phyloP scores from a whole-genome alignment of 83 land plant species.

The Picea engelmannii region DNA sequence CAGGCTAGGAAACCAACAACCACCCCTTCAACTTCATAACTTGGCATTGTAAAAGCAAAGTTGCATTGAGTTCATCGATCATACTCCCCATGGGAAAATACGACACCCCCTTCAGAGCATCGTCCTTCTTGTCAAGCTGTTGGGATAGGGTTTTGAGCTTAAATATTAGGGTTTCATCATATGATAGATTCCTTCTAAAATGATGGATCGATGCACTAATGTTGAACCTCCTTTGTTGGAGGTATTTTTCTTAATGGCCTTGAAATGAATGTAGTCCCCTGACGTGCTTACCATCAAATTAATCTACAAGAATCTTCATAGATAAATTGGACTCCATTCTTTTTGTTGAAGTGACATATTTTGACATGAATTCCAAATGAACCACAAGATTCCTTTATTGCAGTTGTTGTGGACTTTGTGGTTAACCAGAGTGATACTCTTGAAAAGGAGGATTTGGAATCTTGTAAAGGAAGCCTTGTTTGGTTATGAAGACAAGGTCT shows the following conservation, averaged over 20 bases:
- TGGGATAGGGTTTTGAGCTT: slow-evolving; percentile 60
- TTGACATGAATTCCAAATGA: no score
- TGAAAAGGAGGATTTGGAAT: slow-evolving; percentile 40
- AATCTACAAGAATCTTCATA: no score
- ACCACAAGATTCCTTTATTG: no score
- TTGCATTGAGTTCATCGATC: slow-evolving; percentile 55
- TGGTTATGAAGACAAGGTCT: slow-evolving; percentile 35
- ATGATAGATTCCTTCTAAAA: slow-evolving; percentile 50
- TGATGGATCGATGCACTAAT: slow-evolving; percentile 10
- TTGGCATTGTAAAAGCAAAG: slow-evolving; percentile 49
- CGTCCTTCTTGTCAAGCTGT: slow-evolving; percentile 5
- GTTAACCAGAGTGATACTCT: slow-evolving; percentile 36
- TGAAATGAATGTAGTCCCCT: no score
- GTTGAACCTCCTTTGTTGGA: no score
- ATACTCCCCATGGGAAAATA: slow-evolving; percentile 71
- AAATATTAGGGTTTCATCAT: slow-evolving; percentile 47
- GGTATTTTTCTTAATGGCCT: no score
- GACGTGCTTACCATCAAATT: no score
- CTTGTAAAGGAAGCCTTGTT: slow-evolving; percentile 12
- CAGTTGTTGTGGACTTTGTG: no score
- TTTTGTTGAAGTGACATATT: no score
- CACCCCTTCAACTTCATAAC: slow-evolving; percentile 48
- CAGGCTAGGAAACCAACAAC: slow-evolving; percentile 55
- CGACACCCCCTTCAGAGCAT: slow-evolving; percentile 26
- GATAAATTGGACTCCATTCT: no score